Evolutionary conservation across 163 green algal species (phyloP).

Genomic region (Scenedesmus sp.): DNA sequence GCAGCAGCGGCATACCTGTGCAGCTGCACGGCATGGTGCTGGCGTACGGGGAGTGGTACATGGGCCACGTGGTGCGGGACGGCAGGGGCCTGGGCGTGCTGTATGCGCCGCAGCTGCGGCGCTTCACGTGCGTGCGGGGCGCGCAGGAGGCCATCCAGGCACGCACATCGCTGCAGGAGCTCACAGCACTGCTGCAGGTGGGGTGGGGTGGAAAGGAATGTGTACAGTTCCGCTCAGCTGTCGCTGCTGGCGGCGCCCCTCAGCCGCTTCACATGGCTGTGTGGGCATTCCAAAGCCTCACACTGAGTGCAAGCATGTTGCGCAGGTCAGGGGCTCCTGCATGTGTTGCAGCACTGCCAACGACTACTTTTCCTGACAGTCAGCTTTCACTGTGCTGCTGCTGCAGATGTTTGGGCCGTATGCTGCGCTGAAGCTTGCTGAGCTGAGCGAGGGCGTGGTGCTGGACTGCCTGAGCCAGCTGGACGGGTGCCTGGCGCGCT

Average conservation of each 20-base stretch:
- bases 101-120: constrained; percentile 48
- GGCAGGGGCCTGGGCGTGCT: constrained; percentile 36
- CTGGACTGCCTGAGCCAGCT: constrained; percentile 39
- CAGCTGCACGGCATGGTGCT: constrained; percentile 35
- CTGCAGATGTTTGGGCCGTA: constrained; percentile 56
- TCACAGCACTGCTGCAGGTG: constrained; percentile 52
- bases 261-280: neutral
- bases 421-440: constrained; percentile 41
- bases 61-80: constrained; percentile 34
- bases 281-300: no score
- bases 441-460: constrained; percentile 27
- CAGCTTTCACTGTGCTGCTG: no score
- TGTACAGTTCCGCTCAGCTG: neutral
- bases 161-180: constrained; percentile 35
- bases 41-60: constrained; percentile 43
- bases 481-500: constrained; percentile 12
- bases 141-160: neutral
- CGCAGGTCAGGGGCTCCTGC: no score
- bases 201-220: neutral
- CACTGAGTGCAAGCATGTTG: no score
- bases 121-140: constrained; percentile 38
- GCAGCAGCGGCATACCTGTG: constrained; percentile 2
- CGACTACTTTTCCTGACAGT: no score
- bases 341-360: no score
- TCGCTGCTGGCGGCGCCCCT: neutral